A percentile compares a stretch with the other conserved stretches of the same genome.
These are phyloP conservation scores for Bruguiera hainesii DNA, from an alignment of 441 rosid genomes.

Conservation along the genomic window DNA sequence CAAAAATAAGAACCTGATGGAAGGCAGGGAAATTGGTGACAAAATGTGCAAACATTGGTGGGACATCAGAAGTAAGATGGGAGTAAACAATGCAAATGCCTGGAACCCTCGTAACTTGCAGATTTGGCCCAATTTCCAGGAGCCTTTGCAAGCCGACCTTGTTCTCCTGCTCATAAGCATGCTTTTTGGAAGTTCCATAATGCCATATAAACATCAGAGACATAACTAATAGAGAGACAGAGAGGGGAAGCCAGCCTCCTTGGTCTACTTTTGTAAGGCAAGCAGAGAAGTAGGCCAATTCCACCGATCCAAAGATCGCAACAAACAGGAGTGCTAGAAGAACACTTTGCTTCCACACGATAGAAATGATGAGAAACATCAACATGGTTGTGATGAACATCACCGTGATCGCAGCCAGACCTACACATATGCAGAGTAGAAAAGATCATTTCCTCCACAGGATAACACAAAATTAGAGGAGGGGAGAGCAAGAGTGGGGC, in stretches of 20 bases:
- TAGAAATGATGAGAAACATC: constrained; percentile 26
- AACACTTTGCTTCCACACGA: constrained; percentile 21
- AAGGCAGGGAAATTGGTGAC: constrained; percentile 31
- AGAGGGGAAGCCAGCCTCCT: constrained; percentile 34
- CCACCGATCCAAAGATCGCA: constrained; percentile 21
- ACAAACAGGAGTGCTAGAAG: constrained; percentile 19
- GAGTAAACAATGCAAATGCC: constrained; percentile 31
- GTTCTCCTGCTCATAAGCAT: constrained; percentile 25
- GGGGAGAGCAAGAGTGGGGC: not conserved
- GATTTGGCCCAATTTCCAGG: constrained; percentile 20
- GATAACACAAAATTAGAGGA: not conserved
- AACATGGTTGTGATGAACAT: constrained; percentile 31
- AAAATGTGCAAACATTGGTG: constrained; percentile 33
- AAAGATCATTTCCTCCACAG: not conserved
- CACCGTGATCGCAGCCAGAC: constrained; percentile 28
- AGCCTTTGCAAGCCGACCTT: constrained; percentile 17
- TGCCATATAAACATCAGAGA: constrained; percentile 29
- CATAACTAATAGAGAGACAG: constrained; percentile 14
- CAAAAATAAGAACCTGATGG: constrained; percentile 27
- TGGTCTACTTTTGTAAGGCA: constrained; percentile 22
- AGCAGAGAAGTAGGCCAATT: constrained; percentile 22
- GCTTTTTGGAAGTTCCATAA: constrained; percentile 20
- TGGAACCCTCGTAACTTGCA: constrained; percentile 23
- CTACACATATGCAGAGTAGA: constrained; percentile 16
- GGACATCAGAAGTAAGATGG: constrained; percentile 22